A percentile compares a stretch with the other conserved stretches of the same genome.
Evolutionary conservation across 805 yeast genomes (phyloP).

Genomic region (Cyberlindnera mississippiensis): DNA sequence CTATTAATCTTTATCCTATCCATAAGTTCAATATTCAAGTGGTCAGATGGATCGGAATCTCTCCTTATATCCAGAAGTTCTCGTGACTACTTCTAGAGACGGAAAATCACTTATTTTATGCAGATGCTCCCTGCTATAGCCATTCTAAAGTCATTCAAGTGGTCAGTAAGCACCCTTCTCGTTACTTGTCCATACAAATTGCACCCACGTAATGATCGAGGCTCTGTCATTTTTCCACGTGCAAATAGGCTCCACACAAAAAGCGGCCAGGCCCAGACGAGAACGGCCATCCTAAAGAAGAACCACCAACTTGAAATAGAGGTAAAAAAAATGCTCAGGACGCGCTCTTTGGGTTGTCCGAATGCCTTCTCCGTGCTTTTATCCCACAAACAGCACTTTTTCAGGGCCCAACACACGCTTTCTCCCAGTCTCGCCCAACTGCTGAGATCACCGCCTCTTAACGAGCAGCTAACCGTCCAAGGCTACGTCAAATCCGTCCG

Average conservation of each 20-base stretch:
- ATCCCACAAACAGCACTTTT: too few species aligned
- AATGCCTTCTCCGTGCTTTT: too few species aligned
- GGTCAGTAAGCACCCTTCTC: too few species aligned
- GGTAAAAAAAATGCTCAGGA: neutral
- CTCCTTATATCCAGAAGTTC: too few species aligned
- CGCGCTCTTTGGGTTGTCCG: neutral
- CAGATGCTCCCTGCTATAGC: too few species aligned
- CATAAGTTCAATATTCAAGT: too few species aligned
- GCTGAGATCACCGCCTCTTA: conserved; percentile 21
- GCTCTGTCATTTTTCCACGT: neutral
- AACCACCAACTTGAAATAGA: neutral
- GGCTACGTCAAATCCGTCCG: conserved; percentile 81
- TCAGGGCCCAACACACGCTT: conserved; percentile 9
- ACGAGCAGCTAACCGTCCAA: conserved; percentile 41
- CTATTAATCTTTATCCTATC: too few species aligned
- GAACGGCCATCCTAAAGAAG: neutral
- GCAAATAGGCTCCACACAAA: neutral
- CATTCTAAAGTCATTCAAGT: too few species aligned
- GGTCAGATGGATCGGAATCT: too few species aligned
- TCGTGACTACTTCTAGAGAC: too few species aligned
- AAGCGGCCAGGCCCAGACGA: neutral
- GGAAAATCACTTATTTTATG: neutral
- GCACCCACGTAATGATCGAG: neutral
- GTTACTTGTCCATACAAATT: neutral
- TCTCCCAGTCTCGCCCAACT: conserved; percentile 16